These are phyloP conservation scores for Drechslerella coelobrocha DNA, from an alignment of 2,329 filamentous ascomycete species.

Conservation along the genomic window DNA sequence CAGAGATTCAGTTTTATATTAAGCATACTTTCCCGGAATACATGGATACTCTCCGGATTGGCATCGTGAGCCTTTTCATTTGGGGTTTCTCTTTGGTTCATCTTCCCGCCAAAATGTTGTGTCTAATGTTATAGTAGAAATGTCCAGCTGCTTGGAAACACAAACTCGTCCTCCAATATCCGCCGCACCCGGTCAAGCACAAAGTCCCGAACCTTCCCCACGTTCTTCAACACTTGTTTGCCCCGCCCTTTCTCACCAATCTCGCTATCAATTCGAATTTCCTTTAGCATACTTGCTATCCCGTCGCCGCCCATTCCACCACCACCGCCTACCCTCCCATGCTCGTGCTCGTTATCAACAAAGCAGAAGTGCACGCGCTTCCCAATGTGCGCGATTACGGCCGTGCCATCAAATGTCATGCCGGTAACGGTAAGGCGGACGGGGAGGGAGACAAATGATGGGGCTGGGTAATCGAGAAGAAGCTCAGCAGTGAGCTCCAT, in stretches of 20 bases:
- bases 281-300: constrained; percentile 80
- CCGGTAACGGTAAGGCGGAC: constrained; percentile 94
- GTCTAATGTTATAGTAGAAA: constrained; percentile 92
- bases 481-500: constrained; percentile 94
- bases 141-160: constrained; percentile 98
- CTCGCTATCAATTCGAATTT: constrained; percentile 96
- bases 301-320: constrained; percentile 61
- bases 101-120: too few relatives aligned
- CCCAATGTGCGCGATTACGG: constrained; percentile 87
- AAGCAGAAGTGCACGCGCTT: constrained; percentile 93
- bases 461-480: constrained; percentile 96
- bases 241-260: constrained; percentile 90
- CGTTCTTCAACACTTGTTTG: constrained; percentile 96
- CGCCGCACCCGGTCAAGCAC: constrained; percentile 93
- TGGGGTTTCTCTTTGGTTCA: too few relatives aligned
- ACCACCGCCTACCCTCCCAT: constrained; percentile 47
- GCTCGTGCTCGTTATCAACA: constrained; percentile 85
- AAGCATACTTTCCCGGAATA: too few relatives aligned
- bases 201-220: constrained; percentile 97
- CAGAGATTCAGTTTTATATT: too few relatives aligned
- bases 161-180: constrained; percentile 98
- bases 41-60: too few relatives aligned
- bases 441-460: constrained; percentile 94
- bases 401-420: constrained; percentile 91
- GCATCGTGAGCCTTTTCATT: too few relatives aligned